Evolutionary conservation across 2,329 filamentous ascomycete genomes (phyloP).

Genomic region (Graphilbum sp.): DNA sequence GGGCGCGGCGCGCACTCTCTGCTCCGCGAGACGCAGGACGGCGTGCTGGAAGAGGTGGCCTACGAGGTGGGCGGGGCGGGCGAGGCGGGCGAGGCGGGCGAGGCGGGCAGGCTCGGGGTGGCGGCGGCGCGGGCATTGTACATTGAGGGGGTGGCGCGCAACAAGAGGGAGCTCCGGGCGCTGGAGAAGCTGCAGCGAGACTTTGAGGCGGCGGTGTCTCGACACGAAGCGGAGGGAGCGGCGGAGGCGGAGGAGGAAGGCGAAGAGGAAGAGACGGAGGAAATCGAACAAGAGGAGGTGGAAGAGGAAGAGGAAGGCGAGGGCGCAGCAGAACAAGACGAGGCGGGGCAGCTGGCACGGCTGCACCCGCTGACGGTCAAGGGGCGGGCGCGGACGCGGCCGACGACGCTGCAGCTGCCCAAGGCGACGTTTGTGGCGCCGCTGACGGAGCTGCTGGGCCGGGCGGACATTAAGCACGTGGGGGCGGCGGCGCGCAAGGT

Average conservation of each 20-base stretch:
- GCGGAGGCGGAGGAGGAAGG: slow-evolving; percentile 21
- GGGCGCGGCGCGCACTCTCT: slow-evolving; percentile 31
- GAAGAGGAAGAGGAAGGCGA: slow-evolving; percentile 20
- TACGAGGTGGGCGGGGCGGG: slow-evolving; percentile 21
- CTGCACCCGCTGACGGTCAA: slow-evolving; percentile 58
- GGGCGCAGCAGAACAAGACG: slow-evolving; percentile 14
- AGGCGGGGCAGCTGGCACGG: slow-evolving; percentile 19
- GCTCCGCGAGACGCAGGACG: slow-evolving; percentile 37
- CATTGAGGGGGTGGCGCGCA: slow-evolving; percentile 32
- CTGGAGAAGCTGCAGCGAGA: slow-evolving; percentile 39
- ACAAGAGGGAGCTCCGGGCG: slow-evolving; percentile 35
- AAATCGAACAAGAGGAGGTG: slow-evolving; percentile 14
- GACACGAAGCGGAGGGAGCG: slow-evolving; percentile 16
- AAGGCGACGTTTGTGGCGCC: slow-evolving; percentile 52
- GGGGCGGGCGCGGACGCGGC: slow-evolving; percentile 59
- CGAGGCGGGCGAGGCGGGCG: slow-evolving; percentile 11
- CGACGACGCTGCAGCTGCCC: slow-evolving; percentile 62
- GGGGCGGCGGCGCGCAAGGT: slow-evolving; percentile 51
- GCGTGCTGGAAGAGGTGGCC: slow-evolving; percentile 45
- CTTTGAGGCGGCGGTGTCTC: slow-evolving; percentile 29
- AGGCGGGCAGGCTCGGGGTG: slow-evolving; percentile 7
- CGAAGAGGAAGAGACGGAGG: slow-evolving; percentile 20
- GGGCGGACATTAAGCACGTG: slow-evolving; percentile 60
- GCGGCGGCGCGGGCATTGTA: slow-evolving; percentile 23
- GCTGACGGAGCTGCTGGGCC: slow-evolving; percentile 49